These are phyloP conservation scores for Camillea tinctor DNA, from an alignment of 2,329 filamentous ascomycete species.

Conservation along the genomic window DNA sequence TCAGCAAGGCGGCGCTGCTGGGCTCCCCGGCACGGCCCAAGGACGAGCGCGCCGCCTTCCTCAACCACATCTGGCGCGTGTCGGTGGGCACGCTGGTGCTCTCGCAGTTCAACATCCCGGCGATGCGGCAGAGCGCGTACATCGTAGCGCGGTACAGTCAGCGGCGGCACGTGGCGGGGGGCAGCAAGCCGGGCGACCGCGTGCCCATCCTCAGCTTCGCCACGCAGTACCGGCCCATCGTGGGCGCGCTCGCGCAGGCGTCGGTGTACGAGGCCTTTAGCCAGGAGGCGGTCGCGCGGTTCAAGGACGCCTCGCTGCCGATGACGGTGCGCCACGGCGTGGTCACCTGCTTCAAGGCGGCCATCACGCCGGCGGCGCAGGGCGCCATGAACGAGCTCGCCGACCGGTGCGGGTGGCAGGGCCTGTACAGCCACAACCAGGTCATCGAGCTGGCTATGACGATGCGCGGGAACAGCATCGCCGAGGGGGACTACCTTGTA, in stretches of 20 bases:
- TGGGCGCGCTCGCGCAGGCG: constrained; percentile 18
- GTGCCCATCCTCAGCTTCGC: constrained; percentile 25
- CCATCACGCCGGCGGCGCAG: constrained; percentile 9
- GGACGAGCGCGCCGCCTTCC: constrained; percentile 27
- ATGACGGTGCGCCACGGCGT: constrained; percentile 9
- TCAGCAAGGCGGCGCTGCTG: constrained; percentile 28
- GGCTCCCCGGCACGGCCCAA: constrained; percentile 17
- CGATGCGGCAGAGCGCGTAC: constrained; percentile 10
- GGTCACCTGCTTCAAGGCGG: constrained; percentile 12
- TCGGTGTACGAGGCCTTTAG: constrained; percentile 22
- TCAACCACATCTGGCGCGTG: constrained; percentile 26
- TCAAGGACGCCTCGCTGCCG: constrained; percentile 4
- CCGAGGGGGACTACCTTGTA: constrained; percentile 28
- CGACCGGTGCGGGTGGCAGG: constrained; percentile 32
- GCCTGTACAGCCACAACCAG: constrained; percentile 26
- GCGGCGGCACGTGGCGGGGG: constrained; percentile 11
- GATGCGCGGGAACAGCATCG: constrained; percentile 24
- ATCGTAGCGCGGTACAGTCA: constrained; percentile 25
- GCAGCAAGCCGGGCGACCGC: background rate
- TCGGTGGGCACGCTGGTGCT: constrained; percentile 27
- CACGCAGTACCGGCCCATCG: constrained; percentile 27
- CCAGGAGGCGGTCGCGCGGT: constrained; percentile 8
- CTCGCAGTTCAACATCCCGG: constrained; percentile 18
- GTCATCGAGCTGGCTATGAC: constrained; percentile 20
- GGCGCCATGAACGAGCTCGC: constrained; percentile 18